Conservation (phyloP, 331 rosid species). For the Stylosanthes scabra region DNA sequence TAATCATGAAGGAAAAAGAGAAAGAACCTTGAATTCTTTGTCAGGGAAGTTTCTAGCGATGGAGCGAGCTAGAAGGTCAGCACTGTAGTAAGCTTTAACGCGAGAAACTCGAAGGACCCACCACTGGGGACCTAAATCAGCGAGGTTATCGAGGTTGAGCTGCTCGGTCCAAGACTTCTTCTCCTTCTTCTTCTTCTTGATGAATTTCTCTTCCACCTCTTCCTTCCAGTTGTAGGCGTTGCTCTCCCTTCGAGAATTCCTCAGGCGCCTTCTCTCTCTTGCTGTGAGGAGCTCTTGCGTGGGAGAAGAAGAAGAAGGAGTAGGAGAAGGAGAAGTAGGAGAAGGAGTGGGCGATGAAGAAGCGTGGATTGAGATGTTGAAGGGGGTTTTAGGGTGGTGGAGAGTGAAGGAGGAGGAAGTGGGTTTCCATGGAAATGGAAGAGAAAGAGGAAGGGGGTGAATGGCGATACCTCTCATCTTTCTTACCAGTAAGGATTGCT, state of each 20-base stretch:
- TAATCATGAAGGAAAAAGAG: neutral
- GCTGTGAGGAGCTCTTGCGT: constrained; percentile 61
- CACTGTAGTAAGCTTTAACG: constrained; percentile 55
- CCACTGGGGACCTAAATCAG: constrained; percentile 85
- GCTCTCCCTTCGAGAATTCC: constrained; percentile 75
- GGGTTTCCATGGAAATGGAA: constrained; percentile 18
- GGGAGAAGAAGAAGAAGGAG: constrained; percentile 39
- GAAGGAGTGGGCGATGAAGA: constrained; percentile 36
- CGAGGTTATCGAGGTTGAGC: constrained; percentile 76
- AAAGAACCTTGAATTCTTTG: constrained; percentile 66
- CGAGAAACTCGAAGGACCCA: constrained; percentile 73
- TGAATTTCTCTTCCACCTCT: constrained; percentile 61
- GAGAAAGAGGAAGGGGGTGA: constrained; percentile 35
- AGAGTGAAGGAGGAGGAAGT: constrained; percentile 24
- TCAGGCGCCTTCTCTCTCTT: constrained; percentile 68
- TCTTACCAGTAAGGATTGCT: neutral
- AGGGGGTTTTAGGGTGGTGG: constrained; percentile 35
- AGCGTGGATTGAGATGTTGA: constrained; percentile 40
- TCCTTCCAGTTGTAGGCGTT: constrained; percentile 75
- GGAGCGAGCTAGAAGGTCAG: constrained; percentile 66
- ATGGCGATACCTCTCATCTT: constrained; percentile 63
- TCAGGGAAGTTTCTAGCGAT: constrained; percentile 66
- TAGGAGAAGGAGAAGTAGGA: too few relatives aligned
- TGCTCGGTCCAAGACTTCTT: constrained; percentile 68
- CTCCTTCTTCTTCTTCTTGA: constrained; percentile 74